Evolutionary conservation across 139 green algal species (phyloP).

Genomic region (Chlamydomonas sp.): DNA sequence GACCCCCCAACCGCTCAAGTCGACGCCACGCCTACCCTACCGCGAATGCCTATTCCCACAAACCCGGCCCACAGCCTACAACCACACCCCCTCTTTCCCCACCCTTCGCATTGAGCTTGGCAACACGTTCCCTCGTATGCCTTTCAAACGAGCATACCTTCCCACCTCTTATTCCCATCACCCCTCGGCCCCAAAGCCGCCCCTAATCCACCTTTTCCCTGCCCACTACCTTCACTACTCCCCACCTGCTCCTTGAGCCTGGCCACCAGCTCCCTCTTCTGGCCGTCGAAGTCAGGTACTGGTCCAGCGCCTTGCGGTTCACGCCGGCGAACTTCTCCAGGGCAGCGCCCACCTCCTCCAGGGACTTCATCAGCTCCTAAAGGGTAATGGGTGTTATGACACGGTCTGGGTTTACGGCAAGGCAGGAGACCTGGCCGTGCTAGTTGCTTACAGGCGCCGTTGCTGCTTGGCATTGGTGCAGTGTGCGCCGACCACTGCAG

Average conservation of each 20-base stretch:
- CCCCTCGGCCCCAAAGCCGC: not conserved
- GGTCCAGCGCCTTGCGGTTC: slow-evolving; percentile 97
- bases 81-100: too few relatives aligned
- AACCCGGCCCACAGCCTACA: too few relatives aligned
- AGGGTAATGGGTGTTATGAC: not conserved
- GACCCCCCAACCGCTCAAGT: too few relatives aligned
- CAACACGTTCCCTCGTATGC: too few relatives aligned
- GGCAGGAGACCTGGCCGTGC: too few relatives aligned
- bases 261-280: slow-evolving; percentile 80
- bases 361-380: slow-evolving; percentile 14
- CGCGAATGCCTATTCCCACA: too few relatives aligned
- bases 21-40: too few relatives aligned
- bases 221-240: not conserved
- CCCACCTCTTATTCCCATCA: not conserved
- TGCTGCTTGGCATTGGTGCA: too few relatives aligned
- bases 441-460: too few relatives aligned
- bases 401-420: too few relatives aligned
- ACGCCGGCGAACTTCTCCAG: slow-evolving; percentile 86
- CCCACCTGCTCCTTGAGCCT: slow-evolving; percentile 62
- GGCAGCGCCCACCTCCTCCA: slow-evolving; percentile 39
- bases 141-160: not conserved
- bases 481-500: too few relatives aligned
- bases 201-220: not conserved
- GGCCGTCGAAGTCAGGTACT: slow-evolving; percentile 95
- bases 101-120: too few relatives aligned